phyloP scores from a whole-genome alignment of 495 filamentous ascomycete species.

The Neurospora hispaniola region DNA sequence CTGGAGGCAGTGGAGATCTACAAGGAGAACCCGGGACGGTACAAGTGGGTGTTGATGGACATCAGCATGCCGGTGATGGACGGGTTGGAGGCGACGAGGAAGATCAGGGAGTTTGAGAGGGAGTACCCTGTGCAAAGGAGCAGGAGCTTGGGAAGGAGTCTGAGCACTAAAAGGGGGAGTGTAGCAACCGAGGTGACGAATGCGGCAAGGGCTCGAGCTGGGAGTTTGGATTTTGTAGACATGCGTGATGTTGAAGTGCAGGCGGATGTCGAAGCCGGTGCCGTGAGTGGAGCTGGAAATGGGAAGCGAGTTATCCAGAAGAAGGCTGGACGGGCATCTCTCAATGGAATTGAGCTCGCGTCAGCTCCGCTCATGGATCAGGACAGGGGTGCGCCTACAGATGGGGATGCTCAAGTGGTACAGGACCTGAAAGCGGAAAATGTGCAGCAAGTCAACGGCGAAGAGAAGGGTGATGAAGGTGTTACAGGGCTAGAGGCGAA shows the following conservation, averaged over 20 bases:
- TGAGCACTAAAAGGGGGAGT: neutral
- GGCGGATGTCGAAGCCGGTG: neutral
- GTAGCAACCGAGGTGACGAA: neutral
- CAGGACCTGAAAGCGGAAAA: neutral
- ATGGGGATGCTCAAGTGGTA: neutral
- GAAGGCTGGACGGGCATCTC: neutral
- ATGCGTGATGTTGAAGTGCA: neutral
- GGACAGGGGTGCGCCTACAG: neutral
- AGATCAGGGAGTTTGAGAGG: slow-evolving; percentile 50
- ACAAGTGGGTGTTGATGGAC: slow-evolving; percentile 38
- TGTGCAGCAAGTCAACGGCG: neutral
- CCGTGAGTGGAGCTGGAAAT: neutral
- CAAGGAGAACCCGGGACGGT: slow-evolving; percentile 15
- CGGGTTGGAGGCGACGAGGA: slow-evolving; percentile 51
- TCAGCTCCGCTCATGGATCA: neutral
- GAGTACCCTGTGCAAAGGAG: neutral
- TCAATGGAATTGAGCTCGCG: neutral
- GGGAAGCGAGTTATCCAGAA: neutral
- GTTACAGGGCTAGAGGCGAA: neutral
- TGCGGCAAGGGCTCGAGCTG: neutral
- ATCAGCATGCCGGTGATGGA: slow-evolving; percentile 69
- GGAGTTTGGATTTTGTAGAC: neutral
- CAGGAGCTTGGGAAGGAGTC: neutral
- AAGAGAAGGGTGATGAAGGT: neutral
- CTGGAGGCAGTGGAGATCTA: slow-evolving; percentile 47